Percentiles rank a stretch among this genome's conserved stretches.
Conservation (phyloP, 225 moss, liverwort and hornwort genomes). For the Bryoerythrophyllum caledonicum region DNA sequence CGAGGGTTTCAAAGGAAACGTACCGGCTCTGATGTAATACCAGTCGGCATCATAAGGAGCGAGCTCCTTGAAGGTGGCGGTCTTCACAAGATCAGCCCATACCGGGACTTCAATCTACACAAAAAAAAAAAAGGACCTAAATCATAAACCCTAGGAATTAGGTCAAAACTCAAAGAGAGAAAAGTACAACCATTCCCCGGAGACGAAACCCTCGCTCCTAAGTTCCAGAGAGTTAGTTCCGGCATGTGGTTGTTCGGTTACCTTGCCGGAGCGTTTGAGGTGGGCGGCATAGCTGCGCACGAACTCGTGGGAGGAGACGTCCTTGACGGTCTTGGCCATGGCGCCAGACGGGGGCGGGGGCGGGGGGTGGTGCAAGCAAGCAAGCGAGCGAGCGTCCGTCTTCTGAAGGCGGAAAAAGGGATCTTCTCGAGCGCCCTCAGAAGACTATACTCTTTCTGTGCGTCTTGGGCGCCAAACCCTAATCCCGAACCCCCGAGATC, state of each 20-base stretch:
- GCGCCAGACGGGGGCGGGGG: conserved; percentile 14
- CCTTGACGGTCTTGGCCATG: conserved; percentile 84
- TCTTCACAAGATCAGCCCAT: conserved; percentile 87
- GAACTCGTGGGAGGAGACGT: conserved; percentile 87
- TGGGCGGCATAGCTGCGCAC: conserved; percentile 72
- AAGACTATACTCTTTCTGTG: conserved; percentile 16
- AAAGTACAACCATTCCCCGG: too few species aligned
- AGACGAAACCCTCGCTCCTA: not conserved
- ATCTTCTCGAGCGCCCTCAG: accelerated
- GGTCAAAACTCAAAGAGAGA: not conserved
- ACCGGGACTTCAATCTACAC: conserved; percentile 70
- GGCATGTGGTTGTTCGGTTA: not conserved
- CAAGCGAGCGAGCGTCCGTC: conserved; percentile 8
- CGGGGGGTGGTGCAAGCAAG: not conserved
- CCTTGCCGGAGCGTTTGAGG: conserved; percentile 56
- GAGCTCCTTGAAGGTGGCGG: conserved; percentile 78
- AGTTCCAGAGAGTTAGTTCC: too few species aligned
- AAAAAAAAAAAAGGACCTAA: not conserved
- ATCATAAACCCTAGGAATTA: conserved; percentile 6
- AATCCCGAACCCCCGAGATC: not conserved
- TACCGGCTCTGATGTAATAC: conserved; percentile 88
- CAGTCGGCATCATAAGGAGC: conserved; percentile 89
- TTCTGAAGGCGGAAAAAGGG: conserved; percentile 33
- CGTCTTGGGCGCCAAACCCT: conserved; percentile 24
- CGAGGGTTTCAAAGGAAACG: not conserved